Evolutionary conservation across 768 basidiomycete species (phyloP).

Genomic region (Rickenella mellea): DNA sequence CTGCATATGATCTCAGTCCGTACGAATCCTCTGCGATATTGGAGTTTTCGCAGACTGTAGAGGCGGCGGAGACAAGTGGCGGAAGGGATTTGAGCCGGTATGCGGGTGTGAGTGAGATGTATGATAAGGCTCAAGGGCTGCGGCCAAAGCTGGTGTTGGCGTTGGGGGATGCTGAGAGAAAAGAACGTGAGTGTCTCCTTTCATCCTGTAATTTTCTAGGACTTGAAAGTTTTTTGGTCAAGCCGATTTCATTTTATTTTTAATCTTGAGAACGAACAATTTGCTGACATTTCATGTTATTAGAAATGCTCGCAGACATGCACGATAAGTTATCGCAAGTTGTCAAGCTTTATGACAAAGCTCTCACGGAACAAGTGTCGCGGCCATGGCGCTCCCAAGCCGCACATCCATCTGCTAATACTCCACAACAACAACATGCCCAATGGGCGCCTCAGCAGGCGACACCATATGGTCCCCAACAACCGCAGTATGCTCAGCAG

Average conservation of each 20-base stretch:
- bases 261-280: not conserved
- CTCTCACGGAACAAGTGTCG: conserved; percentile 76
- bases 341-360: conserved; percentile 82
- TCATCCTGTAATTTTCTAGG: not conserved
- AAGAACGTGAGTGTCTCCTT: conserved; percentile 57
- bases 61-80: conserved; percentile 71
- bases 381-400: conserved; percentile 31
- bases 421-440: conserved; percentile 14
- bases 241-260: too few relatives aligned
- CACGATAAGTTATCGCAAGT: conserved; percentile 89
- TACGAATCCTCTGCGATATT: conserved; percentile 80
- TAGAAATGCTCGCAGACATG: conserved; percentile 89
- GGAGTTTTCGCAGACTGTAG: conserved; percentile 85
- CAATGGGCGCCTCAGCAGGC: conserved; percentile 16
- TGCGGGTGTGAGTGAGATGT: conserved; percentile 77
- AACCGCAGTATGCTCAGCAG: not conserved
- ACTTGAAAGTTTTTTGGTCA: too few relatives aligned
- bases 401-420: conserved; percentile 17
- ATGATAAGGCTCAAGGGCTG: conserved; percentile 70
- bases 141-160: conserved; percentile 78
- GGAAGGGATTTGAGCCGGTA: conserved; percentile 71
- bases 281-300: not conserved
- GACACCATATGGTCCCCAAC: conserved; percentile 10
- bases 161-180: conserved; percentile 74
- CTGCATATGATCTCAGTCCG: conserved; percentile 74